Base-by-base conservation (phyloP, 345 rosid species). In the Eucalyptus marginata region DNA sequence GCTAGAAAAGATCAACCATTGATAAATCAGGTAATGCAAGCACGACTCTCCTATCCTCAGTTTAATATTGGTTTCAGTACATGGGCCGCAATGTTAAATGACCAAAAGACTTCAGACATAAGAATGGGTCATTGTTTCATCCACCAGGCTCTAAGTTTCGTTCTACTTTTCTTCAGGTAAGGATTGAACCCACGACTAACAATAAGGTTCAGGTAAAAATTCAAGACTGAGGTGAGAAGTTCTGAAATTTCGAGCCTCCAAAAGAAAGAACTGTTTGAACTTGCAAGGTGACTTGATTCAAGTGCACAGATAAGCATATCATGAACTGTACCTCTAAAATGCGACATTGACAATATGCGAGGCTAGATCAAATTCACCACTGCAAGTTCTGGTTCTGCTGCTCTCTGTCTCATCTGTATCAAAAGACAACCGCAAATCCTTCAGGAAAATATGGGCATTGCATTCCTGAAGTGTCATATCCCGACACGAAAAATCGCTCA, bases 361-460 rank as follows among this genome's bases (percentile, higher is more conserved):
- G 97, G 96, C 94, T 94, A 95, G 94, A 95, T 92, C 91, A 93
- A 95, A 94, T 94, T 96, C 86, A 66, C 94, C 93, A 95, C 97
- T 94, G 95, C 96, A 95, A 94, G 95, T 92, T 92, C 93, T 92
- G 87, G 94, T 94, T 95, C 93, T 93, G 93, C 93, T 94, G 93
- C 94, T 94, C 93, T 93, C 93, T 94, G 94, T 94, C 95, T 93
- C 93, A 94, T 94, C 94, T 96, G 94, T 93, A 92, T 91, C 94
- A 92, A 92, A 93, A 94, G 93, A 93, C 87, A 92, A 93, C 95
- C 91, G 91, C 86, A 88, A 87, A 85, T 71, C 81, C 25, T 88
- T 56, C 3, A 81, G 54, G 31, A 50, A 58, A 43, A 20, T 76
- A 6, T 40, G 47, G 83, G 83, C 83, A 76, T 76, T 36, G 29